Percentiles rank a stretch among this genome's conserved stretches.
Evolutionary conservation across 2,329 filamentous ascomycete species (phyloP).

Genomic region (Colletotrichum sidae): DNA sequence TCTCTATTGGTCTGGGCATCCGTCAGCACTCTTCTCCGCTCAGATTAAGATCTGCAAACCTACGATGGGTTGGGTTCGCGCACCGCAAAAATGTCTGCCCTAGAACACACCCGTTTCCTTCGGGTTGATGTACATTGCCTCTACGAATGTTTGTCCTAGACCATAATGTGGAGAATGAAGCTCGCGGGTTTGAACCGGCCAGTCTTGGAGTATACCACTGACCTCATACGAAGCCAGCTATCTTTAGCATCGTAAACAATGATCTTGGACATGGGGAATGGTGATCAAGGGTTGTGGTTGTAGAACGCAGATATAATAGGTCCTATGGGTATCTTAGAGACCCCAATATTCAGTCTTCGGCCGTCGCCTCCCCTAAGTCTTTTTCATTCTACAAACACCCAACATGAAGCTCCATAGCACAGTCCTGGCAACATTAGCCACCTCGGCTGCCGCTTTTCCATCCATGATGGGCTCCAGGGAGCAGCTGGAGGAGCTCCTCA

Average conservation of each 20-base stretch:
- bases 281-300: too few relatives aligned
- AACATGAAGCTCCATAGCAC: constrained; percentile 15
- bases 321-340: too few relatives aligned
- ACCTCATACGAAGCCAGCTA: constrained; percentile 9
- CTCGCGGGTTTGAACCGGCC: background rate
- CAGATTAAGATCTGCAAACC: constrained; percentile 19
- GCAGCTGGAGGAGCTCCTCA: constrained; percentile 16
- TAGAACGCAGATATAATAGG: too few relatives aligned
- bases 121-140: constrained; percentile 1
- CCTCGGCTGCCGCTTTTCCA: constrained; percentile 22
- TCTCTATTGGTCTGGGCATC: background rate
- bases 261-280: too few relatives aligned
- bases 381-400: background rate
- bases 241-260: too few relatives aligned
- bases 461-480: constrained; percentile 15
- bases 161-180: background rate
- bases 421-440: constrained; percentile 2
- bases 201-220: background rate
- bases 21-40: constrained; percentile 1
- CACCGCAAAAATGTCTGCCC: background rate
- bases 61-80: constrained; percentile 5
- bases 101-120: constrained; percentile 4
- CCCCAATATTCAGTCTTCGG: background rate
- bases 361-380: background rate
- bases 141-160: background rate